Conservation (phyloP, 306 rosid species). For the Nissolia schottii region DNA sequence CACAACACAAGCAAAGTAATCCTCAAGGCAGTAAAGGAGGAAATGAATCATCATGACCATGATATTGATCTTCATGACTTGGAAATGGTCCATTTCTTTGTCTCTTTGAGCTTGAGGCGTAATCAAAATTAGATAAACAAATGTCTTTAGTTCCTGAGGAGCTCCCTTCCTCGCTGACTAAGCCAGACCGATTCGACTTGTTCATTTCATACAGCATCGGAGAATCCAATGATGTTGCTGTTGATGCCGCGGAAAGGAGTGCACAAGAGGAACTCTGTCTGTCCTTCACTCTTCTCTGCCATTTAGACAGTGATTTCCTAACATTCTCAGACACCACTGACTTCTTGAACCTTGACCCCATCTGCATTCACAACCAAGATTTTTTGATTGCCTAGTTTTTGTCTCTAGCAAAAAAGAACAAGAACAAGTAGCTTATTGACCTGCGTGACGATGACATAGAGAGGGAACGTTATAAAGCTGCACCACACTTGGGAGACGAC, state of each 20-base stretch:
- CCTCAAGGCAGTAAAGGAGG: conserved; percentile 26
- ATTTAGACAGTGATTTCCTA: conserved; percentile 60
- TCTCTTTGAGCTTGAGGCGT: background rate
- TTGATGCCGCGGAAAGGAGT: conserved; percentile 22
- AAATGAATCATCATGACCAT: conserved; percentile 15
- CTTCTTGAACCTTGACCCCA: conserved; percentile 82
- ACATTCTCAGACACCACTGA: conserved; percentile 65
- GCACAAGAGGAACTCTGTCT: conserved; percentile 33
- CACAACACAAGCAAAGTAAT: conserved; percentile 10
- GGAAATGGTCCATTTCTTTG: background rate
- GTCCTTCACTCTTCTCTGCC: conserved; percentile 72
- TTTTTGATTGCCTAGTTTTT: too few relatives aligned
- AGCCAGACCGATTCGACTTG: background rate
- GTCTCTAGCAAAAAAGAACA: background rate
- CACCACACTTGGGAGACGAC: conserved; percentile 79
- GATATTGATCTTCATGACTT: conserved; percentile 1
- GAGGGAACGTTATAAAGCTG: conserved; percentile 89
- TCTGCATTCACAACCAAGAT: conserved; percentile 40
- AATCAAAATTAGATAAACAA: conserved; percentile 12
- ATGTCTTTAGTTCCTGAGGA: conserved; percentile 24
- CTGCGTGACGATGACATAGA: conserved; percentile 88
- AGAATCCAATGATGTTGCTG: conserved; percentile 35
- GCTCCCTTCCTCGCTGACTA: conserved; percentile 43
- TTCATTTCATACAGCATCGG: conserved; percentile 12
- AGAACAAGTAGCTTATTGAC: conserved; percentile 29